Conservation (phyloP, 345 rosid species). For the Psidium guajava region DNA sequence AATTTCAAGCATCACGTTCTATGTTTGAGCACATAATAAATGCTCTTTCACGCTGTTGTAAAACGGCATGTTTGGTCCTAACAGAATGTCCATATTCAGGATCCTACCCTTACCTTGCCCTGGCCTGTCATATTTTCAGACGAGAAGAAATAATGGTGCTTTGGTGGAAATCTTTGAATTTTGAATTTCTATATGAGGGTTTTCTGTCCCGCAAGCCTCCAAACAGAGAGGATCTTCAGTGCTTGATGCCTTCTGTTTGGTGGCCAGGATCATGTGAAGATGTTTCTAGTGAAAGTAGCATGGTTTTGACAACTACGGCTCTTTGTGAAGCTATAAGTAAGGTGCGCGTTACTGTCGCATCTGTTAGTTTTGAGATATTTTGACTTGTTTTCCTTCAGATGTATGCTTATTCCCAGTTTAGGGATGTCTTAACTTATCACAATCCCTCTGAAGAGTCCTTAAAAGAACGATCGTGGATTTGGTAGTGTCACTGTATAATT, state of each 20-base stretch:
- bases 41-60: constrained; percentile 79
- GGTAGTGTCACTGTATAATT: background rate
- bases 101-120: constrained; percentile 74
- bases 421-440: background rate
- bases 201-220: constrained; percentile 69
- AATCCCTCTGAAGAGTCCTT: background rate
- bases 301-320: constrained; percentile 66
- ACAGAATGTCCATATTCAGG: constrained; percentile 93
- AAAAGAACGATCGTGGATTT: background rate
- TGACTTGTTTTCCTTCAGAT: background rate
- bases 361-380: background rate
- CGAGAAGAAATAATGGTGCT: constrained; percentile 65
- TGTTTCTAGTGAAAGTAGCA: constrained; percentile 60
- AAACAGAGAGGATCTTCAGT: constrained; percentile 78
- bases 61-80: constrained; percentile 46
- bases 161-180: constrained; percentile 81
- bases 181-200: constrained; percentile 71
- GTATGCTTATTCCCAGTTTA: background rate
- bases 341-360: constrained; percentile 25
- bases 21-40: constrained; percentile 53
- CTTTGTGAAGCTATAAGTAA: constrained; percentile 68
- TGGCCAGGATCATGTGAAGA: constrained; percentile 98
- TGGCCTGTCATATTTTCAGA: constrained; percentile 76
- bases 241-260: constrained; percentile 89
- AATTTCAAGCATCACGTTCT: constrained; percentile 40